Conservation (phyloP, 176 grass and related monocot genomes). For the Urochloa ruziziensis region DNA sequence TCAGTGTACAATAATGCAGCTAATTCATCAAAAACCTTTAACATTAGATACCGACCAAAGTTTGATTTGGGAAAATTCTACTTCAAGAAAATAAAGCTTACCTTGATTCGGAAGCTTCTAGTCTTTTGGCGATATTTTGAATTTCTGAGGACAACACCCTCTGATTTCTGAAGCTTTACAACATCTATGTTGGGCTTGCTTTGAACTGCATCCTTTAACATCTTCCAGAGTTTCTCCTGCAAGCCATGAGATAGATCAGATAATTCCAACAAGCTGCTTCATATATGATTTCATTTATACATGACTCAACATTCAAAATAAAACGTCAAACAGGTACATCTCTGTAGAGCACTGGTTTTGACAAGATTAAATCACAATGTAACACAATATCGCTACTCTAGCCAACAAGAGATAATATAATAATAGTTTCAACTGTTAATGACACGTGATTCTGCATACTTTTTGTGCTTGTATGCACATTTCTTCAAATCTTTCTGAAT, state of each 20-base stretch:
- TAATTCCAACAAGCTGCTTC: background rate
- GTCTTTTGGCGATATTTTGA: constrained; percentile 80
- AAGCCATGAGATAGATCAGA: constrained; percentile 30
- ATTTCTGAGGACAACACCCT: constrained; percentile 95
- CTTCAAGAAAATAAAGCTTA: constrained; percentile 28
- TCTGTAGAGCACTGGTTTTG: background rate
- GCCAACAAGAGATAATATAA: background rate
- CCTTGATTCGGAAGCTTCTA: constrained; percentile 83
- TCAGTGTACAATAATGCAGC: background rate
- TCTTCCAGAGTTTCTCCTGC: constrained; percentile 97
- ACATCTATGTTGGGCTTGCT: constrained; percentile 87
- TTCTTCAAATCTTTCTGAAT: background rate
- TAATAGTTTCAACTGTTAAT: background rate
- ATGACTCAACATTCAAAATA: constrained; percentile 17
- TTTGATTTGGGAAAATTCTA: background rate
- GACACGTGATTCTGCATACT: background rate
- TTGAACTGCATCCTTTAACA: constrained; percentile 86
- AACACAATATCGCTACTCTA: background rate
- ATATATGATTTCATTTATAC: constrained; percentile 15
- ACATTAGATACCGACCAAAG: background rate
- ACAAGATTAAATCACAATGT: background rate
- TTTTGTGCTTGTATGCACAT: background rate
- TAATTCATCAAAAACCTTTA: background rate
- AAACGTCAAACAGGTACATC: background rate
- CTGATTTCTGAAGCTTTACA: constrained; percentile 98